Evolutionary conservation across 352 stramenopile species (phyloP).

Genomic region (Phytophthora ramorum): DNA sequence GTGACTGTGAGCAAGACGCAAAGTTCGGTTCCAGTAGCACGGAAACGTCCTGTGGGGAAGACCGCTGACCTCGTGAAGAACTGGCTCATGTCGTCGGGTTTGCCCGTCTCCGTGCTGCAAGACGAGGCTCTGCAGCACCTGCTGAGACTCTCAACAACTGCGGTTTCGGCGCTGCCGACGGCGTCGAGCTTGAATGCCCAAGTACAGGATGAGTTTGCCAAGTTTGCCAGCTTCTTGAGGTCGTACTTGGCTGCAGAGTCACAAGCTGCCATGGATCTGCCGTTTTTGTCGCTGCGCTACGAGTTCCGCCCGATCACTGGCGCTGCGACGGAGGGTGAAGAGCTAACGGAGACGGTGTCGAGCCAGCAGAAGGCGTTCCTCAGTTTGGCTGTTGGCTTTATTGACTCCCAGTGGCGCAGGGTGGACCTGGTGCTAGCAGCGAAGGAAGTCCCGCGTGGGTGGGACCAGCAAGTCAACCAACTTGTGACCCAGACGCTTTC

Average conservation of each 20-base stretch:
- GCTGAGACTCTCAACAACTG: slow-evolving; percentile 13
- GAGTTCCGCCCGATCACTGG: slow-evolving; percentile 21
- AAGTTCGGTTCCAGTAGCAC: neutral
- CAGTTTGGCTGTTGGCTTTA: slow-evolving; percentile 24
- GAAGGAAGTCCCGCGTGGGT: slow-evolving; percentile 24
- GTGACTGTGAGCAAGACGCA: neutral
- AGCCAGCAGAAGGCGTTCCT: slow-evolving; percentile 30
- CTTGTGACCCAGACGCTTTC: slow-evolving; percentile 26
- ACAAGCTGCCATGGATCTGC: slow-evolving; percentile 20
- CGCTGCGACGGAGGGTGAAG: slow-evolving; percentile 1
- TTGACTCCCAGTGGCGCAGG: slow-evolving; percentile 41
- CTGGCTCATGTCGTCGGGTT: slow-evolving; percentile 41
- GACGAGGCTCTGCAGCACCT: slow-evolving; percentile 29
- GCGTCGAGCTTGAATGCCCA: slow-evolving; percentile 14
- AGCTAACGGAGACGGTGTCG: neutral
- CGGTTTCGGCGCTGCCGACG: slow-evolving; percentile 2
- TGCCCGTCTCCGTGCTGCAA: slow-evolving; percentile 25
- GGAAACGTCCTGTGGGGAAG: slow-evolving; percentile 13
- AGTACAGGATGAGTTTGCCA: slow-evolving; percentile 36
- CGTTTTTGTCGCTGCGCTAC: slow-evolving; percentile 33
- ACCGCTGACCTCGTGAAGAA: slow-evolving; percentile 26
- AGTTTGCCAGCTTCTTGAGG: slow-evolving; percentile 25
- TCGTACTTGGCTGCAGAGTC: slow-evolving; percentile 33
- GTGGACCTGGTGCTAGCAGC: slow-evolving; percentile 36
- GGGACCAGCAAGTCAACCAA: slow-evolving; percentile 25